These are phyloP conservation scores for Candida jianshihensis DNA, from an alignment of 805 yeast genomes.

Conservation along the genomic window DNA sequence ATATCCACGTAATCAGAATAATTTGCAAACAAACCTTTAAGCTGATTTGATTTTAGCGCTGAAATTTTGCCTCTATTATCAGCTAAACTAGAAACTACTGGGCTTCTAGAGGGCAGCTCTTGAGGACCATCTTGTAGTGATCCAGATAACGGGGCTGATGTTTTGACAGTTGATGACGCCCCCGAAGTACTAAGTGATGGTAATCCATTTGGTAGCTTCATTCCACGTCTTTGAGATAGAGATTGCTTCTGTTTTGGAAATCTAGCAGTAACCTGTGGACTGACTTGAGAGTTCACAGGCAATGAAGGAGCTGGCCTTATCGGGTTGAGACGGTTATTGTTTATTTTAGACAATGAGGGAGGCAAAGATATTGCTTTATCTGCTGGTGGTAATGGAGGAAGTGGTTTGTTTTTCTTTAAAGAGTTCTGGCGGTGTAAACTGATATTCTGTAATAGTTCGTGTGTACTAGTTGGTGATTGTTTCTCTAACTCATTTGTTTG, in stretches of 20 bases:
- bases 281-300: conserved; percentile 44
- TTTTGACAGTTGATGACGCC: too few relatives aligned
- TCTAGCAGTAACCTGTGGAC: conserved; percentile 74
- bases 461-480: conserved; percentile 1
- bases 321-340: conserved; percentile 15
- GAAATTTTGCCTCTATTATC: conserved; percentile 19
- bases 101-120: conserved; percentile 1
- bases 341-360: too few relatives aligned
- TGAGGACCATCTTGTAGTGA: not conserved
- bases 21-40: conserved; percentile 67
- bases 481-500: not conserved
- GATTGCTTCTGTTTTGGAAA: conserved; percentile 73
- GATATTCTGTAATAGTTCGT: conserved; percentile 10
- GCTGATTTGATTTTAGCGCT: conserved; percentile 18
- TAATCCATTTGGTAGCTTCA: conserved; percentile 79
- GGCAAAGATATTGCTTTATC: too few relatives aligned
- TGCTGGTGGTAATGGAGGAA: conserved; percentile 38
- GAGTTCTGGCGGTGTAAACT: conserved; percentile 18
- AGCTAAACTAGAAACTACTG: conserved; percentile 18
- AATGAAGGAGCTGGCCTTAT: conserved; percentile 24
- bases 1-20: conserved; percentile 87
- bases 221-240: conserved; percentile 83
- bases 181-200: conserved; percentile 32
- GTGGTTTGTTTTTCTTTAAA: conserved; percentile 26
- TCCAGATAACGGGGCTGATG: too few relatives aligned